phyloP scores from a whole-genome alignment of 768 basidiomycete species.

The Mycena olivaceomarginata region DNA sequence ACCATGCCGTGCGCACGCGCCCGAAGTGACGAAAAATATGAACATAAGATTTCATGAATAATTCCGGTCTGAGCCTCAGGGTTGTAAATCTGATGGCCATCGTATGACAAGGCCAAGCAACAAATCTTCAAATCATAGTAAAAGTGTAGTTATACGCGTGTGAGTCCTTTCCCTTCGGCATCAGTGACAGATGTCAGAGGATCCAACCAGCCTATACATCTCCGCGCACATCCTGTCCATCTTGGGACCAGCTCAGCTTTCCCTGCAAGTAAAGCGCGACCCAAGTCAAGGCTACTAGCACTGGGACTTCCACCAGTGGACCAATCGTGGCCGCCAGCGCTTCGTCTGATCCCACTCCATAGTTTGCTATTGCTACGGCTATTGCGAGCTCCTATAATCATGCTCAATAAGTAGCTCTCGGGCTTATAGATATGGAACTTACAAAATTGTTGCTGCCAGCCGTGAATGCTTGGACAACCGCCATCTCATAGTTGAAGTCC shows the following conservation, averaged over 20 bases:
- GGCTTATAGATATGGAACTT: conserved; percentile 44
- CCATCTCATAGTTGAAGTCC: conserved; percentile 77
- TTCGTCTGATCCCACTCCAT: conserved; percentile 86
- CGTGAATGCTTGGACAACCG: conserved; percentile 87
- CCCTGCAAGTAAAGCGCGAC: conserved; percentile 30
- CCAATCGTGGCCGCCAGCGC: conserved; percentile 90
- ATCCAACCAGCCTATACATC: background rate
- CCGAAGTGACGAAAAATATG: too few species aligned
- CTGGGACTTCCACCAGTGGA: conserved; percentile 87
- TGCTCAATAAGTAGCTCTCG: background rate
- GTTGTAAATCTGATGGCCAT: too few species aligned
- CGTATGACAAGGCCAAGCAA: too few species aligned
- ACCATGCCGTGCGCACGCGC: too few species aligned
- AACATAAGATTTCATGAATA: too few species aligned
- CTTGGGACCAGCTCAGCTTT: conserved; percentile 3
- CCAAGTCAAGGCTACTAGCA: conserved; percentile 72
- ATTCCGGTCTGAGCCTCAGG: too few species aligned
- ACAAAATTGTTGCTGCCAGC: conserved; percentile 89
- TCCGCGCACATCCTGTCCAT: background rate
- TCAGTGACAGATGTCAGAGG: too few species aligned
- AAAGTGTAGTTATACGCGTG: too few species aligned
- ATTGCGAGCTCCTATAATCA: conserved; percentile 83
- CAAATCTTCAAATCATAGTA: too few species aligned
- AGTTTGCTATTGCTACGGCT: conserved; percentile 86
- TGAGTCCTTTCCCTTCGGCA: too few species aligned